Evolutionary conservation across 108 stramenopile species (phyloP).

Genomic region (Pelagomonas calceolata): DNA sequence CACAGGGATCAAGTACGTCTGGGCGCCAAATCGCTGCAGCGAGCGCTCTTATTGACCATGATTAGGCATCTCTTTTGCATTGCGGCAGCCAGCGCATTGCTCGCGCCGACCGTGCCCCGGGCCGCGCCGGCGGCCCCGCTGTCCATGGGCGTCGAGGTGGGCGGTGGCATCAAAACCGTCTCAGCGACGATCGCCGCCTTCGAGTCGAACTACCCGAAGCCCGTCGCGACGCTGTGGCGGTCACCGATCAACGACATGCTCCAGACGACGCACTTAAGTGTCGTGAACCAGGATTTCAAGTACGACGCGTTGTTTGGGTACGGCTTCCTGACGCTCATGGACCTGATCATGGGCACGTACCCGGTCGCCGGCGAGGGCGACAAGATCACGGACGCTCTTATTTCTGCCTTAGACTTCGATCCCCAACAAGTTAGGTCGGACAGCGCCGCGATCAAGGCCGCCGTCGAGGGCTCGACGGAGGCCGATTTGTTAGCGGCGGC

Average conservation of each 20-base stretch:
- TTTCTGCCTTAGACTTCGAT: background rate
- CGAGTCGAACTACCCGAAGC: too few species aligned
- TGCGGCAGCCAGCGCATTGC: too few species aligned
- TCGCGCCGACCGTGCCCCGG: too few species aligned
- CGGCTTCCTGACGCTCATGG: background rate
- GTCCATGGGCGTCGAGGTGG: too few species aligned
- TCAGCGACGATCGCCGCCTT: too few species aligned
- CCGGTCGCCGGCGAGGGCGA: background rate
- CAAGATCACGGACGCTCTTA: background rate
- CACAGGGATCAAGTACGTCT: too few species aligned
- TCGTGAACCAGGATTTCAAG: background rate
- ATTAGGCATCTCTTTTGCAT: too few species aligned
- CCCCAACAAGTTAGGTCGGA: background rate
- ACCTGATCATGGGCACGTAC: background rate
- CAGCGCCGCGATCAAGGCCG: background rate
- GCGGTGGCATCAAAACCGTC: too few species aligned
- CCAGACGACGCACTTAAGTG: background rate
- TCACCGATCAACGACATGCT: conserved; percentile 1
- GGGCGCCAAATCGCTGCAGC: too few species aligned
- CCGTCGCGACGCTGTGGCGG: too few species aligned
- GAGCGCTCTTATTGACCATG: too few species aligned
- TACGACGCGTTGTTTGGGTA: background rate
- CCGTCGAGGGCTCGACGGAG: background rate
- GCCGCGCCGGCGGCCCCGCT: too few species aligned
- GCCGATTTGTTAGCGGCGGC: background rate